These are phyloP conservation scores for Wickerhamomyces kurtzmanii DNA, from an alignment of 805 yeast genomes.

Conservation along the genomic window DNA sequence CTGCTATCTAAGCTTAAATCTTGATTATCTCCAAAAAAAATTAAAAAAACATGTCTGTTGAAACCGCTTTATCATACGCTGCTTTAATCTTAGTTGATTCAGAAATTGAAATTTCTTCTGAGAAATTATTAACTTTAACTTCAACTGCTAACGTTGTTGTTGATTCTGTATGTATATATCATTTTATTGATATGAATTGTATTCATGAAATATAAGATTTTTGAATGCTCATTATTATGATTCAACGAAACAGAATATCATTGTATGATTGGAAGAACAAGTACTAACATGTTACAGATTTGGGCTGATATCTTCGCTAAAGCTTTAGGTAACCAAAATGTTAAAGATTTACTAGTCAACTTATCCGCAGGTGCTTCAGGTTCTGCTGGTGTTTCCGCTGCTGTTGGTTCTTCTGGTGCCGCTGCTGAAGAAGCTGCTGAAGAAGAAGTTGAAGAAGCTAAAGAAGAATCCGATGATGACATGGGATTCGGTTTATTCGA, in stretches of 20 bases:
- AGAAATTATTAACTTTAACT: constrained; percentile 70
- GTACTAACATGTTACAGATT: constrained; percentile 25
- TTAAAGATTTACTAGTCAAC: constrained; percentile 68
- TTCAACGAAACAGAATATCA: not conserved
- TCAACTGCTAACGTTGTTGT: constrained; percentile 77
- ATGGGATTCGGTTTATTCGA: constrained; percentile 96
- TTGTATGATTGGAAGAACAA: not conserved
- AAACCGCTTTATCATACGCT: constrained; percentile 84
- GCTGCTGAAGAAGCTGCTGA: constrained; percentile 59
- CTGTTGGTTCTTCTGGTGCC: constrained; percentile 51
- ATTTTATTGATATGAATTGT: not conserved
- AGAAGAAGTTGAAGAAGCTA: constrained; percentile 42
- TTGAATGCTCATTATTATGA: not conserved
- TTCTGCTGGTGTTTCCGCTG: constrained; percentile 61
- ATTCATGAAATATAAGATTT: not conserved
- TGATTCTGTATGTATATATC: constrained; percentile 42
- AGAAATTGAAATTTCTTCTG: constrained; percentile 78
- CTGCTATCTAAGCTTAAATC: constrained; percentile 19
- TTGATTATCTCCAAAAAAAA: constrained; percentile 17
- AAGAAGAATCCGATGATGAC: constrained; percentile 62
- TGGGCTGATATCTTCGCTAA: constrained; percentile 87
- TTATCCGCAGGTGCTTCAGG: constrained; percentile 68
- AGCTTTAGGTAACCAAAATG: constrained; percentile 78
- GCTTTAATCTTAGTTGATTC: constrained; percentile 92
- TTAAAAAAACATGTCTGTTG: constrained; percentile 47